Conservation (phyloP, 345 rosid genomes). For the Moricandia arvensis region DNA sequence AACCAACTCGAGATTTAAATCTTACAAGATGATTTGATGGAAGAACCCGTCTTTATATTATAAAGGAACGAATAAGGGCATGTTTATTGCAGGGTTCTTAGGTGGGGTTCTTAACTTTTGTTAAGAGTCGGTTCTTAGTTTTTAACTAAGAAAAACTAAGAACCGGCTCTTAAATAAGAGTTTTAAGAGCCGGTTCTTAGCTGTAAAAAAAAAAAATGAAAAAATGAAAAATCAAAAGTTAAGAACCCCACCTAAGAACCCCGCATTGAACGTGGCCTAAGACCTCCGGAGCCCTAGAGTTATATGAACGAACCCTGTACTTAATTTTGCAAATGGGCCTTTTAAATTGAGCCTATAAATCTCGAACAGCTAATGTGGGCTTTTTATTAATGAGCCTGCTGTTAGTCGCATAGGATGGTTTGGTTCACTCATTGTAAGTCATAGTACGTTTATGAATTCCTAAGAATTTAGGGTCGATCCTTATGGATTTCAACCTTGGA, state of each 20-base stretch:
- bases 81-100: no score
- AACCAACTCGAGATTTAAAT: background rate
- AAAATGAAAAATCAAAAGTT: no score
- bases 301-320: background rate
- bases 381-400: no score
- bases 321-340: background rate
- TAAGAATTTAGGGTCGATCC: background rate
- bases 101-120: no score
- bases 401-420: background rate
- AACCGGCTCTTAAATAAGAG: no score
- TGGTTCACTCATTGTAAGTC: background rate
- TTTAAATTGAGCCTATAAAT: background rate
- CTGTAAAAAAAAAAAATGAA: no score
- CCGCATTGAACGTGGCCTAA: no score
- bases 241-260: no score
- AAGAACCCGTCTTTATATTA: background rate
- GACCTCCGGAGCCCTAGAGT: background rate
- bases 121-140: no score
- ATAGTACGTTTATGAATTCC: no score
- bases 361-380: background rate
- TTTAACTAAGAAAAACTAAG: no score
- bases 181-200: no score
- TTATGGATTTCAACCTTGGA: background rate
- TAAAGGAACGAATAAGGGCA: background rate
- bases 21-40: background rate